Percentiles rank a stretch among this genome's conserved stretches.
Evolutionary conservation across 202 grass and related monocot genomes (phyloP).

Genomic region (Alloteropsis angusta): DNA sequence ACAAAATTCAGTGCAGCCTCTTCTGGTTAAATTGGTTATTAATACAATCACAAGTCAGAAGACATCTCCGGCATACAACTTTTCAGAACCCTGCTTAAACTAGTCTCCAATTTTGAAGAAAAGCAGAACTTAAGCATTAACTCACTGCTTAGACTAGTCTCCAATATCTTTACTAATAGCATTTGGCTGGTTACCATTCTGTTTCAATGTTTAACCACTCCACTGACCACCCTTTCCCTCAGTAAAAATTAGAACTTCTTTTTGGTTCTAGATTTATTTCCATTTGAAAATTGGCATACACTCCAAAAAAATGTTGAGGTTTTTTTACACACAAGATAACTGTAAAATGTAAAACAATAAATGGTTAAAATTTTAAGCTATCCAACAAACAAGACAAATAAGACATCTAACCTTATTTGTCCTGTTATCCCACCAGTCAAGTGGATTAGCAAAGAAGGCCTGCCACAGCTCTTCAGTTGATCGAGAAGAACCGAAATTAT

Average conservation of each 20-base stretch:
- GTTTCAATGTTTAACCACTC: neutral
- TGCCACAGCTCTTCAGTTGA: slow-evolving; percentile 81
- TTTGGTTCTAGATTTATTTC: neutral
- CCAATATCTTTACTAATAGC: neutral
- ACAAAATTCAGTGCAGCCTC: no score
- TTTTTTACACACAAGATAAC: neutral
- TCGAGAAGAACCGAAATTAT: slow-evolving; percentile 31
- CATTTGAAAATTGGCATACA: neutral
- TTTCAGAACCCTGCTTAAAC: no score
- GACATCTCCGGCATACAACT: no score
- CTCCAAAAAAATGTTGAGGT: neutral
- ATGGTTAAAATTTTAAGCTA: neutral
- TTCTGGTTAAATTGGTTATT: no score
- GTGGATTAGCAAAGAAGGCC: slow-evolving; percentile 87
- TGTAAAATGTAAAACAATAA: neutral
- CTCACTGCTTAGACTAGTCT: neutral
- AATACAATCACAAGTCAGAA: no score
- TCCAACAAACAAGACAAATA: slow-evolving; percentile 4
- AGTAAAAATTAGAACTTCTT: neutral
- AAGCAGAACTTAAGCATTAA: neutral
- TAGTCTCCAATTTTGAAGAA: no score
- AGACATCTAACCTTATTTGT: slow-evolving; percentile 57
- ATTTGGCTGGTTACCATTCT: neutral
- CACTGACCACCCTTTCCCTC: neutral
- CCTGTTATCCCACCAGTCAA: slow-evolving; percentile 99